These are phyloP conservation scores for Epichloe gansuensis DNA, from an alignment of 2,329 filamentous ascomycete species.

Conservation along the genomic window DNA sequence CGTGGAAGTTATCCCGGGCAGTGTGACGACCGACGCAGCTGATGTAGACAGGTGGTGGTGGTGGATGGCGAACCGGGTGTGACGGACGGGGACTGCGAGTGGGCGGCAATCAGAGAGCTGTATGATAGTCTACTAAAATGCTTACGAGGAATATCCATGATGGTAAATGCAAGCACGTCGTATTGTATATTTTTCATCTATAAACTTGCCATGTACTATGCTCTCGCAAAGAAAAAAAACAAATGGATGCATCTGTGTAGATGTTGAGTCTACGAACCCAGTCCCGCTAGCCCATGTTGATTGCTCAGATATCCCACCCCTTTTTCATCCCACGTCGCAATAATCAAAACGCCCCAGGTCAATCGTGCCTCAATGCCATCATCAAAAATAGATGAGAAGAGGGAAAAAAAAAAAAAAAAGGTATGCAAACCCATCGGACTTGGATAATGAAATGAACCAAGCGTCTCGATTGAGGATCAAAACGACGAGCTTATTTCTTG, in stretches of 20 bases:
- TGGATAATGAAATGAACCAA: neutral
- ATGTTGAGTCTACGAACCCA: constrained; percentile 29
- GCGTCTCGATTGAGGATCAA: neutral
- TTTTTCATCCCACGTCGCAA: constrained; percentile 3
- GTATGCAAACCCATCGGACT: neutral
- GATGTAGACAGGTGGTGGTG: constrained; percentile 76
- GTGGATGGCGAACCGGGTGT: constrained; percentile 74
- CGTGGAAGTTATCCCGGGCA: constrained; percentile 67
- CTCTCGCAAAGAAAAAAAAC: neutral
- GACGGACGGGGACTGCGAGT: neutral
- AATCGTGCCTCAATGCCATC: neutral
- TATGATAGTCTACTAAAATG: neutral
- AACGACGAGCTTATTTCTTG: constrained; percentile 22
- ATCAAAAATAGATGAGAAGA: neutral
- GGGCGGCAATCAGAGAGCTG: too few relatives aligned
- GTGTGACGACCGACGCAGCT: constrained; percentile 50
- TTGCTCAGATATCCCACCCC: constrained; percentile 4
- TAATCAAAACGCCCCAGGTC: neutral
- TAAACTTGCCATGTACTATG: neutral
- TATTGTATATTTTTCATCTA: constrained; percentile 6
- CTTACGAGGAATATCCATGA: neutral
- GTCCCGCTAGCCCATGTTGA: constrained; percentile 4
- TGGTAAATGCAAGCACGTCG: constrained; percentile 5
- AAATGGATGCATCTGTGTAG: constrained; percentile 15
- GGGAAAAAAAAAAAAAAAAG: neutral